Conservation (phyloP, 2,329 filamentous ascomycete species). For the Diplodia seriata region DNA sequence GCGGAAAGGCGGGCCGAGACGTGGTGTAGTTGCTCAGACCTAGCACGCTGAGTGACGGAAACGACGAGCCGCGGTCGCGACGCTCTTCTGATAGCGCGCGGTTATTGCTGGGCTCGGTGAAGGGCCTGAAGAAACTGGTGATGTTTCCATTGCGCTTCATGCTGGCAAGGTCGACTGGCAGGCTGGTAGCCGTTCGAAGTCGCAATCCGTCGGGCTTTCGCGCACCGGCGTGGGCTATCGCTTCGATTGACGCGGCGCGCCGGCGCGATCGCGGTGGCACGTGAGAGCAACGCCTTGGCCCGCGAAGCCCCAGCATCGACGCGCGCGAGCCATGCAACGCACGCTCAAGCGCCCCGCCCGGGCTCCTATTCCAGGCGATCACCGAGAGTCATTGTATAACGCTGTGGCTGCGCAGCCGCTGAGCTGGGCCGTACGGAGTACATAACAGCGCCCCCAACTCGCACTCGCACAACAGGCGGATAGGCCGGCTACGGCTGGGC, state of each 20-base stretch:
- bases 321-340: conserved; percentile 5
- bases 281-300: conserved; percentile 16
- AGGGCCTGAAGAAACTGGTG: conserved; percentile 56
- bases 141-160: conserved; percentile 45
- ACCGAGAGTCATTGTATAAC: not conserved
- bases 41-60: conserved; percentile 14
- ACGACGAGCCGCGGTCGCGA: conserved; percentile 17
- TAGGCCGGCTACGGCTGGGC: not conserved
- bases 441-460: not conserved
- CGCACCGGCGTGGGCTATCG: not conserved
- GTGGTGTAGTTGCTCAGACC: not conserved
- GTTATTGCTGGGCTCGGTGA: conserved; percentile 40
- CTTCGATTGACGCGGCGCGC: conserved; percentile 9
- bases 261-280: conserved; percentile 7
- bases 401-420: not conserved
- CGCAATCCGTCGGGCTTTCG: too few species aligned
- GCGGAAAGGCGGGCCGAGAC: not conserved
- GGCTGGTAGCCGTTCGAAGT: not conserved
- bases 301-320: conserved; percentile 1
- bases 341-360: not conserved
- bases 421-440: not conserved
- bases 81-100: conserved; percentile 26
- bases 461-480: not conserved
- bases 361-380: conserved; percentile 24
- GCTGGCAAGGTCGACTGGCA: not conserved